These are phyloP conservation scores for Persicaria maculosa DNA, from an alignment of 148 eudicot genomes.

Conservation along the genomic window DNA sequence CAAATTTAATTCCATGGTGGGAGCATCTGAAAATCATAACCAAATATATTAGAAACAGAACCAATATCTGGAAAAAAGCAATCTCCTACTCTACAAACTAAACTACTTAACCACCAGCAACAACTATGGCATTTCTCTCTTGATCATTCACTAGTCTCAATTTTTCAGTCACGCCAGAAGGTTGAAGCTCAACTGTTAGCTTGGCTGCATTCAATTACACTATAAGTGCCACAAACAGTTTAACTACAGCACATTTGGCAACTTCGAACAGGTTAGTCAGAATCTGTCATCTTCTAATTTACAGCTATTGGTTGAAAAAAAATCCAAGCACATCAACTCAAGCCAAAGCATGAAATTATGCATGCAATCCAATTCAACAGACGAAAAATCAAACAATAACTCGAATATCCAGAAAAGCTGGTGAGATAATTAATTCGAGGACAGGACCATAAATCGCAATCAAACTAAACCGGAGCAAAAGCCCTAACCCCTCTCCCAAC, in stretches of 20 bases:
- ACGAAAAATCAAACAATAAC: background rate
- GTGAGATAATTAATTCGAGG: background rate
- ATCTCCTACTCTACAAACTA: background rate
- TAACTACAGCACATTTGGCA: background rate
- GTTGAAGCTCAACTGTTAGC: background rate
- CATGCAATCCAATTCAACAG: background rate
- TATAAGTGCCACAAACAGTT: background rate
- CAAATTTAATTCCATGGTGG: conserved; percentile 57
- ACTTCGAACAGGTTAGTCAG: background rate
- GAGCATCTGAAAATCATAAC: conserved; percentile 55
- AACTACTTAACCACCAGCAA: background rate
- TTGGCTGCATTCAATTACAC: background rate
- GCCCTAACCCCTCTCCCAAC: background rate
- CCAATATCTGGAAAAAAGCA: conserved; percentile 2
- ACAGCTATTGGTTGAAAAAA: background rate
- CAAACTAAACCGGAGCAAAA: background rate
- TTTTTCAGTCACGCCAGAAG: background rate
- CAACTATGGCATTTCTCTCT: background rate
- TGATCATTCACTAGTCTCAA: background rate
- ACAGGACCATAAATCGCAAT: background rate
- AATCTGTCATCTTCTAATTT: background rate
- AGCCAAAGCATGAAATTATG: background rate
- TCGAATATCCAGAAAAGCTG: background rate
- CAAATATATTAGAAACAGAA: background rate
- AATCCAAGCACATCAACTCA: background rate